These are phyloP conservation scores for Dendrobium officinale DNA, from an alignment of 106 monocot species.

Conservation along the genomic window DNA sequence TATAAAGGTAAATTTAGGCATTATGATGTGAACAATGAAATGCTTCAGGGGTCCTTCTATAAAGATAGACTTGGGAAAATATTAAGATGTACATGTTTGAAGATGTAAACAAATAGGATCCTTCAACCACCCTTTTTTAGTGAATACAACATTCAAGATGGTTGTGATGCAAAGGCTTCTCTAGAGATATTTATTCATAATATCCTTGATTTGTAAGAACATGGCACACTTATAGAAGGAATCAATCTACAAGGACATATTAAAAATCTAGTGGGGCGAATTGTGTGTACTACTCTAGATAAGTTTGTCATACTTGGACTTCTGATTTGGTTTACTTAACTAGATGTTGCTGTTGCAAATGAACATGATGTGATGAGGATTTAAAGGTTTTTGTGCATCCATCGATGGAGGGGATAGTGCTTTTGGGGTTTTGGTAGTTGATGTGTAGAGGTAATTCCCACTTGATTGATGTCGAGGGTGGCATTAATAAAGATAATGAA, in stretches of 20 bases:
- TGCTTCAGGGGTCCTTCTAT: slow-evolving; percentile 95
- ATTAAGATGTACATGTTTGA: slow-evolving; percentile 81
- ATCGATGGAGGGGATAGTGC: slow-evolving; percentile 68
- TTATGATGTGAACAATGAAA: slow-evolving; percentile 94
- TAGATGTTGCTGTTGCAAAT: slow-evolving; percentile 74
- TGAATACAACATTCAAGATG: slow-evolving; percentile 90
- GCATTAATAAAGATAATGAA: slow-evolving; percentile 39
- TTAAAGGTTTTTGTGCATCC: slow-evolving; percentile 88
- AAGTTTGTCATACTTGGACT: slow-evolving; percentile 63
- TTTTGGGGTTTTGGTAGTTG: slow-evolving; percentile 90
- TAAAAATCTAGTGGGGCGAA: slow-evolving; percentile 57
- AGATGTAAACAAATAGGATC: slow-evolving; percentile 60
- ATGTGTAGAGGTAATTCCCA: slow-evolving; percentile 67
- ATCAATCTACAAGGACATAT: slow-evolving; percentile 89
- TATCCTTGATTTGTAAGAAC: slow-evolving; percentile 68
- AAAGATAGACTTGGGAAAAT: slow-evolving; percentile 65
- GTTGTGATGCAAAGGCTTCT: slow-evolving; percentile 57
- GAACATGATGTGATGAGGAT: slow-evolving; percentile 81
- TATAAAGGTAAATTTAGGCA: slow-evolving; percentile 76
- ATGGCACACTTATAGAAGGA: slow-evolving; percentile 61
- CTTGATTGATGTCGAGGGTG: slow-evolving; percentile 70
- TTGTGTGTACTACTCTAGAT: slow-evolving; percentile 62
- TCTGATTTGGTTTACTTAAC: slow-evolving; percentile 86
- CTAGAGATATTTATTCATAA: slow-evolving; percentile 77
- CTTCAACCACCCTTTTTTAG: slow-evolving; percentile 70